Evolutionary conservation across 805 yeast species (phyloP).

Genomic region (Saccharomycopsis fodiens): DNA sequence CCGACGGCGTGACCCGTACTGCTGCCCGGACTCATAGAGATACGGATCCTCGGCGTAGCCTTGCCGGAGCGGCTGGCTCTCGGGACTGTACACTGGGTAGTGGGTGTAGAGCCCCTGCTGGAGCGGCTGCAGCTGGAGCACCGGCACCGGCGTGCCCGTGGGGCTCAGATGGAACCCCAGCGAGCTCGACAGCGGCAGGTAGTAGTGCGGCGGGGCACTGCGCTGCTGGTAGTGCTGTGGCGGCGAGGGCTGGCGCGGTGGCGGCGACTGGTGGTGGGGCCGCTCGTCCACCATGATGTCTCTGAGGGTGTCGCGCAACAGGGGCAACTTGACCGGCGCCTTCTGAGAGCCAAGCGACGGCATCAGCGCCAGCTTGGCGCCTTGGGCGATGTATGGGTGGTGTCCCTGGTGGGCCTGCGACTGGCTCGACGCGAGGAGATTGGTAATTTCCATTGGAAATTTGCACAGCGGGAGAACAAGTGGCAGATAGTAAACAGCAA

Average conservation of each 20-base stretch:
- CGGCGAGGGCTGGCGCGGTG: constrained; percentile 1
- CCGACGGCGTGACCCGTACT: constrained; percentile 26
- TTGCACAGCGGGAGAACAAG: no score
- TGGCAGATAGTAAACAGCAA: no score
- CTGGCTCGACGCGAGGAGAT: background rate
- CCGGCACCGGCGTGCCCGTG: background rate
- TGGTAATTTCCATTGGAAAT: constrained; percentile 10
- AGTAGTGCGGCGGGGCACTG: background rate
- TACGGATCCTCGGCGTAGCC: background rate
- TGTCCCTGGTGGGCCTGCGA: background rate
- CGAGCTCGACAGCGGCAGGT: background rate
- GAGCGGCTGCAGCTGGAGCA: constrained; percentile 3
- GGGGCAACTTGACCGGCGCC: constrained; percentile 5
- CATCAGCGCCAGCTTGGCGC: background rate
- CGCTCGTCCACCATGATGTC: background rate
- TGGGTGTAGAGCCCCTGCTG: constrained; percentile 3
- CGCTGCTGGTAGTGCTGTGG: background rate
- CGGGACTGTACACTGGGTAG: background rate
- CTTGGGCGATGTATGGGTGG: background rate
- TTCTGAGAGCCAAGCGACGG: constrained; percentile 1
- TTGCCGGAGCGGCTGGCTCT: background rate
- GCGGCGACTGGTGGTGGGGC: no score
- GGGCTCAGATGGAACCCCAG: background rate
- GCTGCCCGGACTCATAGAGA: background rate
- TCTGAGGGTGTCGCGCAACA: constrained; percentile 2